Percentiles rank a stretch among this genome's conserved stretches.
Evolutionary conservation across 805 yeast species (phyloP).

Genomic region (Lipomyces yamanashiensis): DNA sequence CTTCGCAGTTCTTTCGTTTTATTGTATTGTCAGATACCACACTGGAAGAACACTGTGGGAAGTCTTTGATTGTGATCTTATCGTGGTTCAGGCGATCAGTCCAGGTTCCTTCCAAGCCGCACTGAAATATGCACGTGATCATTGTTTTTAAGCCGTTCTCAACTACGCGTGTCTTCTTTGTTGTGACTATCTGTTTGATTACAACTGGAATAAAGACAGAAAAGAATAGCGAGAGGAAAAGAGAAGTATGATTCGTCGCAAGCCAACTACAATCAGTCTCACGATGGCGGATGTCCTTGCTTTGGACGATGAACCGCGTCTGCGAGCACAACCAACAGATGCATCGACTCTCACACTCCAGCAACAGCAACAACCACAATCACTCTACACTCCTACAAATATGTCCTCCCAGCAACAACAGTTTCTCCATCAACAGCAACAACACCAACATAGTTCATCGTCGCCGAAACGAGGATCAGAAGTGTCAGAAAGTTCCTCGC

Average conservation of each 20-base stretch:
- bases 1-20: too few relatives aligned
- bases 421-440: conserved; percentile 10
- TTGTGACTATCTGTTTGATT: too few relatives aligned
- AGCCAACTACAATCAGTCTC: conserved; percentile 32
- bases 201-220: background rate
- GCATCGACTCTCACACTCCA: background rate
- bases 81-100: too few relatives aligned
- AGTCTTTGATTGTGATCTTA: too few relatives aligned
- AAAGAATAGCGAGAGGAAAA: background rate
- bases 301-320: conserved; percentile 30
- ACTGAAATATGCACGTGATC: too few relatives aligned
- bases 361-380: conserved; percentile 2
- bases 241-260: conserved; percentile 29
- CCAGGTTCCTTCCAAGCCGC: too few relatives aligned
- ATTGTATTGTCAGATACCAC: too few relatives aligned
- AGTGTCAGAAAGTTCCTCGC: conserved; percentile 1
- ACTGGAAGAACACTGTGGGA: too few relatives aligned
- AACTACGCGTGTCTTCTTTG: background rate
- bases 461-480: conserved; percentile 12
- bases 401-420: conserved; percentile 3
- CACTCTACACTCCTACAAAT: background rate
- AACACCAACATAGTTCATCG: background rate
- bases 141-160: too few relatives aligned
- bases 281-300: conserved; percentile 35
- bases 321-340: background rate